A percentile compares a stretch with the other conserved stretches of the same genome.
phyloP scores from a whole-genome alignment of 2,329 filamentous ascomycete species.

The Aspergillus persii region DNA sequence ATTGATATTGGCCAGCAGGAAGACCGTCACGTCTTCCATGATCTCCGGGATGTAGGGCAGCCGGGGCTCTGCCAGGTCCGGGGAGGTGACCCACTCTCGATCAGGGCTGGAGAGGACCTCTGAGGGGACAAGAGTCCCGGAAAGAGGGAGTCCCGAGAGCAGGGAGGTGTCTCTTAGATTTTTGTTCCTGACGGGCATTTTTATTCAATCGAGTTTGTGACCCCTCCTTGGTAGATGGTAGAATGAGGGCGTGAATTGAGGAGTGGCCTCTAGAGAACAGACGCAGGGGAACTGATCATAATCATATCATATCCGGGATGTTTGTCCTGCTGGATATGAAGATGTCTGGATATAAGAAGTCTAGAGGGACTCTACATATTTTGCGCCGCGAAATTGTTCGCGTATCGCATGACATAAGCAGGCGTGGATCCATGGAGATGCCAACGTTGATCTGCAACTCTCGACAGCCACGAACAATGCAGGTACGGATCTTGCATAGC shows the following conservation, averaged over 20 bases:
- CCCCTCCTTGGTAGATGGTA: background rate
- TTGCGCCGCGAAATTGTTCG: background rate
- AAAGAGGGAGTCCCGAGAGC: conserved; percentile 27
- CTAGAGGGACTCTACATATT: no score
- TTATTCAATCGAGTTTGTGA: background rate
- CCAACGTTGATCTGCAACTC: no score
- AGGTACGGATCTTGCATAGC: no score
- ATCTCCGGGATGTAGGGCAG: conserved; percentile 28
- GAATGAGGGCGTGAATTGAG: no score
- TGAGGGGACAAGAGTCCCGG: conserved; percentile 29
- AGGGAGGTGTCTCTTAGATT: conserved; percentile 23
- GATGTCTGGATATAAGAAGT: no score
- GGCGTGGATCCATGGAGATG: background rate
- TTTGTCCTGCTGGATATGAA: no score
- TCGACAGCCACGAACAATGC: no score
- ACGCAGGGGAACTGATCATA: no score
- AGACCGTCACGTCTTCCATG: conserved; percentile 51
- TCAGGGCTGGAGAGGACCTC: conserved; percentile 12
- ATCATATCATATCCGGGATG: no score
- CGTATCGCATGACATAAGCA: background rate
- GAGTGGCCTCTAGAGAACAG: no score
- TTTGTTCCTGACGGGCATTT: conserved; percentile 11
- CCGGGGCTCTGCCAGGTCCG: conserved; percentile 25
- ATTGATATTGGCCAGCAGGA: conserved; percentile 54
- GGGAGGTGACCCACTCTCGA: conserved; percentile 34